Evolutionary conservation across 352 stramenopile genomes (phyloP).

Genomic region (Globisporangium parvum): DNA sequence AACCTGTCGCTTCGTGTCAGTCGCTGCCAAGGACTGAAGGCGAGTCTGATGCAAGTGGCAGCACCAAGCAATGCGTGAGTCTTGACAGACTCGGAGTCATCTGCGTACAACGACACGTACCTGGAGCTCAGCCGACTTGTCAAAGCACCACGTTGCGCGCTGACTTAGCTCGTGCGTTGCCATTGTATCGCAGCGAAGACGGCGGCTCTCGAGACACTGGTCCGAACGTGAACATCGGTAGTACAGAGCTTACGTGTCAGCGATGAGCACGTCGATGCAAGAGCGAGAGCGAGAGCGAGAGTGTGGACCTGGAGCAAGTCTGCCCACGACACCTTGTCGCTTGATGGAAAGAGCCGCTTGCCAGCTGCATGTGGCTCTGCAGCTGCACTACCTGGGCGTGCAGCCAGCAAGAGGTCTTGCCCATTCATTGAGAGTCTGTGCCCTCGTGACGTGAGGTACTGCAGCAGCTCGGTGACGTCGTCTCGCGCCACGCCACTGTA

Average conservation of each 20-base stretch:
- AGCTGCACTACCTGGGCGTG: not conserved
- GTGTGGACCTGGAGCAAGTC: slow-evolving; percentile 11
- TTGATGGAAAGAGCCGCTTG: slow-evolving; percentile 10
- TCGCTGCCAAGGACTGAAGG: slow-evolving; percentile 5
- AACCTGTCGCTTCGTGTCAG: slow-evolving; percentile 5
- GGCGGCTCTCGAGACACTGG: slow-evolving; percentile 20
- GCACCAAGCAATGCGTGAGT: not conserved
- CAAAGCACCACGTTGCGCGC: slow-evolving; percentile 25
- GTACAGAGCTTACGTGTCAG: not conserved
- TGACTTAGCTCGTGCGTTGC: slow-evolving; percentile 17
- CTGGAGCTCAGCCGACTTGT: slow-evolving; percentile 28
- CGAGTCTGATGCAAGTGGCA: slow-evolving; percentile 4
- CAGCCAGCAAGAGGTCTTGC: not conserved
- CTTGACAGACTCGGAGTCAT: too few relatives aligned
- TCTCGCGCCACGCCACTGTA: slow-evolving; percentile 8
- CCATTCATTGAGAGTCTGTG: slow-evolving; percentile 3
- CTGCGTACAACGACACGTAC: too few relatives aligned
- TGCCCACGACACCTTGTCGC: slow-evolving; percentile 8
- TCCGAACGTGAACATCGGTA: not conserved
- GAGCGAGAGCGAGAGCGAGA: not conserved
- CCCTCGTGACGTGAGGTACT: slow-evolving; percentile 3
- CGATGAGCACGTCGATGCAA: not conserved
- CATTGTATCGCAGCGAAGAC: slow-evolving; percentile 27
- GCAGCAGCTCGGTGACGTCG: slow-evolving; percentile 1
- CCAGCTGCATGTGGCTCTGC: not conserved